These are phyloP conservation scores for Cadophora sp. DNA, from an alignment of 2,329 filamentous ascomycete genomes.

Conservation along the genomic window DNA sequence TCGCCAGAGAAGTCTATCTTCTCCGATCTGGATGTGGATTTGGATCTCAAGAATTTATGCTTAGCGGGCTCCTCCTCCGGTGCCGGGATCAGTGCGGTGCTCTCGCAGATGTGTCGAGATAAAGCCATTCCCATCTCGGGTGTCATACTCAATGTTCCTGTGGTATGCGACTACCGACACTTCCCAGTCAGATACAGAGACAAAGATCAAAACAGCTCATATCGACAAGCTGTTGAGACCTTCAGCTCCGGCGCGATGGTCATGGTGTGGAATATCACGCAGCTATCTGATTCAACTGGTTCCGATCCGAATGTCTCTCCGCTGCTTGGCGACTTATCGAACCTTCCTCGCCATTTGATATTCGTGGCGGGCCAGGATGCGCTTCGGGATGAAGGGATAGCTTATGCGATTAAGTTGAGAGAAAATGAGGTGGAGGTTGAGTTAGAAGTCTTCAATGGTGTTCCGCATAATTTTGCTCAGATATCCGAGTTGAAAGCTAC, in stretches of 20 bases:
- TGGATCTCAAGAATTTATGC: background rate
- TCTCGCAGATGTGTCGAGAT: constrained; percentile 12
- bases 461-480: constrained; percentile 4
- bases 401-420: constrained; percentile 12
- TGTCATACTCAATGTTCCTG: constrained; percentile 8
- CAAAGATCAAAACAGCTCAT: background rate
- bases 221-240: background rate
- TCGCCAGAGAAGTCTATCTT: background rate
- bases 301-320: background rate
- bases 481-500: background rate
- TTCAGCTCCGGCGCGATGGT: constrained; percentile 1
- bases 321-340: background rate
- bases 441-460: background rate
- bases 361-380: constrained; percentile 19
- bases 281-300: background rate
- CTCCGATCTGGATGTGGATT: background rate
- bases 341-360: background rate
- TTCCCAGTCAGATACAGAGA: background rate
- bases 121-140: background rate
- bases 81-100: background rate
- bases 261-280: constrained; percentile 4
- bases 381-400: constrained; percentile 18
- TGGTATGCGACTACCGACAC: constrained; percentile 12
- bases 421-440: constrained; percentile 1
- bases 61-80: constrained; percentile 9